Evolutionary conservation across 345 rosid species (phyloP).

Genomic region (Gossypium australe): DNA sequence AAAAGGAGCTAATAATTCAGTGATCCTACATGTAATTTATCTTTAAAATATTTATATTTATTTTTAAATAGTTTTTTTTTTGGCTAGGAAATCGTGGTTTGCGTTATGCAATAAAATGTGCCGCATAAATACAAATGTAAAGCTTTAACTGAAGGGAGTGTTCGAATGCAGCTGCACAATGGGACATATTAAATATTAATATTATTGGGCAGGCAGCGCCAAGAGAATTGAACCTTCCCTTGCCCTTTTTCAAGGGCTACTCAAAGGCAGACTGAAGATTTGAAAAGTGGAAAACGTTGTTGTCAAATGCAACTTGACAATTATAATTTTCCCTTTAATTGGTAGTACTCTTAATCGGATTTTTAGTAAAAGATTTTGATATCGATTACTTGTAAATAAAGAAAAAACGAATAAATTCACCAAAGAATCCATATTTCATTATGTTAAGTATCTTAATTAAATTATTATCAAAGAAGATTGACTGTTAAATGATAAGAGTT

Average conservation of each 20-base stretch:
- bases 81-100: neutral
- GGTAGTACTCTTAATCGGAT: too few relatives aligned
- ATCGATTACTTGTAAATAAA: too few relatives aligned
- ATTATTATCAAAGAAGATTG: too few relatives aligned
- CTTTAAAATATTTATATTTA: neutral
- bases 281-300: neutral
- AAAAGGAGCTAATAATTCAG: too few relatives aligned
- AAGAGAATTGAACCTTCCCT: neutral
- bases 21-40: too few relatives aligned
- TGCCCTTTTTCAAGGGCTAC: neutral
- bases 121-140: neutral
- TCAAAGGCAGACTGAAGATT: neutral
- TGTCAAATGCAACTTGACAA: neutral
- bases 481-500: too few relatives aligned
- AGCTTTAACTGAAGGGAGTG: neutral
- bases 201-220: neutral
- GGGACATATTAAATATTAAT: too few relatives aligned
- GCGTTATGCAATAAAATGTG: neutral
- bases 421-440: too few relatives aligned
- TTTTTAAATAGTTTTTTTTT: neutral
- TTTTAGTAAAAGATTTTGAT: too few relatives aligned
- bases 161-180: neutral
- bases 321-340: too few relatives aligned
- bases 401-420: too few relatives aligned
- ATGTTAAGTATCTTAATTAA: too few relatives aligned